Evolutionary conservation across 2,329 filamentous ascomycete species (phyloP), one percentile per base, ranked within the genome.

Genomic region (Decorospora gaudefroyi): DNA sequence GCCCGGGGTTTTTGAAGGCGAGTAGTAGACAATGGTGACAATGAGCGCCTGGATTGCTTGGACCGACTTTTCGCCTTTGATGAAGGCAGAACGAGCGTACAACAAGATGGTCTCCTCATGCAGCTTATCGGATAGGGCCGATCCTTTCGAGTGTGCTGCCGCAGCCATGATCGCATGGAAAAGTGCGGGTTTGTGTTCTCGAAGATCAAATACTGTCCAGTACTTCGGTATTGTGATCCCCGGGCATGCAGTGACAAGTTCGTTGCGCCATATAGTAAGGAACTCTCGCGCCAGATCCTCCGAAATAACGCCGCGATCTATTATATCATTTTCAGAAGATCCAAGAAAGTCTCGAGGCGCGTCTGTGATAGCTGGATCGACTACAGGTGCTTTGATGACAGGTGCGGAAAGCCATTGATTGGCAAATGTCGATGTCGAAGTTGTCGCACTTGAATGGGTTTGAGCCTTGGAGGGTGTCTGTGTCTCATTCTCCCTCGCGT

Each of bases 81-180:
- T 62, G 37, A 70, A 69, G 2, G 65, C 50, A 4, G 57, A 59
- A 35, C 61, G 57, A 21, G 67, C 67, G 28, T 66, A 69, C 4
- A 68, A 51, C 30, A 62, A 58, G 2, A 68, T 52, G 1, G 67
- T 54, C 28, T 70, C 67, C 39, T 69, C 61, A n/a, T 67, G 57
- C 2, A 70, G 43, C 23, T 53, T 55, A 19, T 67, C 65, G 0
- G 67, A 69, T 16, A 70, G 46, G 3, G 48, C 52, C 3, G 56
- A 55, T 1, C 66, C 67, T 40, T 65, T 64, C 3, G 53, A 59
- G 18, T 67, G 65, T n/a, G 65, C 58, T 12, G 67, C 60, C 12
- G 67, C 67, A 3, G 66, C 65, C 66, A 70, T 68, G 6, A 70
- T 58, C 5, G 67, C 64, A 40, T 67, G 62, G 35, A 69, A 70